A percentile compares a stretch with the other conserved stretches of the same genome.
Conservation (phyloP, 225 moss, liverwort and hornwort species). For the Antitrichia curtipendula region DNA sequence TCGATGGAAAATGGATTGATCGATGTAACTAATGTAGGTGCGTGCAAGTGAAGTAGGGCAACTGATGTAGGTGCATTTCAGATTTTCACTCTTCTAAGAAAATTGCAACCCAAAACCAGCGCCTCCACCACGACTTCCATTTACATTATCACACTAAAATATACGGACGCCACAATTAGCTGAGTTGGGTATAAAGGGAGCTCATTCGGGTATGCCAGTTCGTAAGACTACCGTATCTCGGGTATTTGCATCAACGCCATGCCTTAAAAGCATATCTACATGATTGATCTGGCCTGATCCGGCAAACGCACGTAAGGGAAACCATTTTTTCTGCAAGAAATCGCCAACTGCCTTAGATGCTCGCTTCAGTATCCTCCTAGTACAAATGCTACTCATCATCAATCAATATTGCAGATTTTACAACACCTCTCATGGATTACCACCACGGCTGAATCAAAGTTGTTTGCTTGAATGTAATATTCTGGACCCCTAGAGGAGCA, state of each 20-base stretch:
- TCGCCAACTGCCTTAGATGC: neutral
- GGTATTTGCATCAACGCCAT: constrained; percentile 32
- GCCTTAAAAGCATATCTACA: constrained; percentile 58
- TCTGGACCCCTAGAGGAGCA: neutral
- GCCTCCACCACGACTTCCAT: neutral
- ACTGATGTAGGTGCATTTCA: neutral
- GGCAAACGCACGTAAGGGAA: constrained; percentile 66
- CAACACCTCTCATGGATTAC: neutral
- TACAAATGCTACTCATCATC: neutral
- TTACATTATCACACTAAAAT: neutral
- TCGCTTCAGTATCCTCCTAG: neutral
- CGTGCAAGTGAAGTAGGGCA: neutral
- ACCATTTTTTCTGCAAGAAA: constrained; percentile 51
- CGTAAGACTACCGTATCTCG: constrained; percentile 30
- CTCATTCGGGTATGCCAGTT: neutral
- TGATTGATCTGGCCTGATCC: constrained; percentile 68
- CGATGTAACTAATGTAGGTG: neutral
- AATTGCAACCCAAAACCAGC: neutral
- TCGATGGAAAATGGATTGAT: neutral
- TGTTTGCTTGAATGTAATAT: neutral
- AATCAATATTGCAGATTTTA: neutral
- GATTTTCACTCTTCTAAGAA: neutral
- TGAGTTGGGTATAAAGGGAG: neutral
- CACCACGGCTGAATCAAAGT: neutral
- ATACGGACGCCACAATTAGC: neutral